A percentile compares a stretch with the other conserved stretches of the same genome.
These are phyloP conservation scores for Neurospora intermedia DNA, from an alignment of 495 filamentous ascomycete genomes.

Conservation along the genomic window DNA sequence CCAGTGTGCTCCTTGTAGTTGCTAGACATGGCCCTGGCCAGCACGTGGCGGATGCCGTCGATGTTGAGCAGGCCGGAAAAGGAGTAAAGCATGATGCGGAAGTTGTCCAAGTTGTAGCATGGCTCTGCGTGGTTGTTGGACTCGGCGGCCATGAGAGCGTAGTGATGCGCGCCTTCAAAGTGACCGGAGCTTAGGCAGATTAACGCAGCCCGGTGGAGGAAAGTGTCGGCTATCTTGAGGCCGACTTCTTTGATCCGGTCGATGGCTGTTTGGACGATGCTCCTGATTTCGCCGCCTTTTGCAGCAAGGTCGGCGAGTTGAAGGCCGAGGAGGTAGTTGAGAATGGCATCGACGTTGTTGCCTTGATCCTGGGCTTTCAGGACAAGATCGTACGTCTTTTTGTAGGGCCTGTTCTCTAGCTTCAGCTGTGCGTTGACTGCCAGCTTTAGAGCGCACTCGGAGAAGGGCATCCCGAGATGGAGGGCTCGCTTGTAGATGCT, in stretches of 20 bases:
- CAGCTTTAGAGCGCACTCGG: conserved; percentile 21
- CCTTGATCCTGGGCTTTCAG: conserved; percentile 20
- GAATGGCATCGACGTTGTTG: conserved; percentile 20
- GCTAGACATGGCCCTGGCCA: conserved; percentile 19
- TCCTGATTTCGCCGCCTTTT: not conserved
- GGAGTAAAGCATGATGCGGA: conserved; percentile 26
- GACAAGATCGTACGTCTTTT: conserved; percentile 23
- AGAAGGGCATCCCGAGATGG: conserved; percentile 21
- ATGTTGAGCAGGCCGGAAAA: conserved; percentile 27
- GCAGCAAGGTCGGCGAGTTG: conserved; percentile 11
- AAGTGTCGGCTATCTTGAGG: conserved; percentile 16
- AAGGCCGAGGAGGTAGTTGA: conserved; percentile 19
- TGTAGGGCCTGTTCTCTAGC: conserved; percentile 4
- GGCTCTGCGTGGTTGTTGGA: conserved; percentile 11
- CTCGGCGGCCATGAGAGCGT: conserved; percentile 23
- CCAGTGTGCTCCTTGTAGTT: conserved; percentile 17
- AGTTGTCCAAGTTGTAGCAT: conserved; percentile 29
- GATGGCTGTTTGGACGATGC: conserved; percentile 5
- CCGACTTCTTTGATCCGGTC: conserved; percentile 2
- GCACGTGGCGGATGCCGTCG: conserved; percentile 20
- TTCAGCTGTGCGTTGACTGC: conserved; percentile 31
- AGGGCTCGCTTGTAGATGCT: conserved; percentile 26
- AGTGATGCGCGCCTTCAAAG: conserved; percentile 22
- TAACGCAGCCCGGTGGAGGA: conserved; percentile 30
- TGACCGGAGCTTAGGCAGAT: conserved; percentile 20